These are phyloP conservation scores for Cyclotella sp. DNA, from an alignment of 108 stramenopile species.

Conservation along the genomic window DNA sequence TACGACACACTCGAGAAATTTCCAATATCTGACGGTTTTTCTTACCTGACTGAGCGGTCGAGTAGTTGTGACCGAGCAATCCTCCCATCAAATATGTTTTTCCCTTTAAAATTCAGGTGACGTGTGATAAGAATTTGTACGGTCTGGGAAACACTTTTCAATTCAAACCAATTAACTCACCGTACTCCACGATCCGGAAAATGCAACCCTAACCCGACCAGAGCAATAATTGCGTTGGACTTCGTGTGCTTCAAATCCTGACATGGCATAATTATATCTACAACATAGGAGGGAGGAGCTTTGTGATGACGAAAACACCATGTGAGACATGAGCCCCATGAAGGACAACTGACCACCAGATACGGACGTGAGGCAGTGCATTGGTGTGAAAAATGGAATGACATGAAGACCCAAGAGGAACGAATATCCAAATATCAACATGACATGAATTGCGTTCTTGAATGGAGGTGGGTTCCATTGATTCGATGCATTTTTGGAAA, in stretches of 20 bases:
- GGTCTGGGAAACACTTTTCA: not conserved
- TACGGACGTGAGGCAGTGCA: constrained; percentile 29
- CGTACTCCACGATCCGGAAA: constrained; percentile 50
- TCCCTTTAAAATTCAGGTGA: constrained; percentile 3
- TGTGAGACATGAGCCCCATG: constrained; percentile 26
- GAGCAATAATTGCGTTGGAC: constrained; percentile 48
- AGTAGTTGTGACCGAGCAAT: constrained; percentile 46
- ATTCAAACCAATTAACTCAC: not conserved
- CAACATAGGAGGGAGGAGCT: constrained; percentile 37
- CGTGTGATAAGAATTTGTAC: too few species aligned
- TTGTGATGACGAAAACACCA: not conserved
- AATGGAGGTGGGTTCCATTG: constrained; percentile 57
- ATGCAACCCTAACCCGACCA: constrained; percentile 46
- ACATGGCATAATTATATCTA: constrained; percentile 55
- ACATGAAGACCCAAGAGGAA: constrained; percentile 43
- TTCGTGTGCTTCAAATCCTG: constrained; percentile 31
- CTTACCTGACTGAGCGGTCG: constrained; percentile 40
- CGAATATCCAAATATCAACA: constrained; percentile 33
- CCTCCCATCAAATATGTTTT: constrained; percentile 48
- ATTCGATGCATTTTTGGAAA: constrained; percentile 46
- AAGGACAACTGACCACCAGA: constrained; percentile 16
- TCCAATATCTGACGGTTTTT: not conserved
- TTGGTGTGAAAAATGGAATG: constrained; percentile 46
- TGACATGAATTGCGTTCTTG: constrained; percentile 44
- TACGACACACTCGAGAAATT: not conserved